These are phyloP conservation scores for Penstemon eatonii DNA, from an alignment of 257 asterid species.

Conservation along the genomic window DNA sequence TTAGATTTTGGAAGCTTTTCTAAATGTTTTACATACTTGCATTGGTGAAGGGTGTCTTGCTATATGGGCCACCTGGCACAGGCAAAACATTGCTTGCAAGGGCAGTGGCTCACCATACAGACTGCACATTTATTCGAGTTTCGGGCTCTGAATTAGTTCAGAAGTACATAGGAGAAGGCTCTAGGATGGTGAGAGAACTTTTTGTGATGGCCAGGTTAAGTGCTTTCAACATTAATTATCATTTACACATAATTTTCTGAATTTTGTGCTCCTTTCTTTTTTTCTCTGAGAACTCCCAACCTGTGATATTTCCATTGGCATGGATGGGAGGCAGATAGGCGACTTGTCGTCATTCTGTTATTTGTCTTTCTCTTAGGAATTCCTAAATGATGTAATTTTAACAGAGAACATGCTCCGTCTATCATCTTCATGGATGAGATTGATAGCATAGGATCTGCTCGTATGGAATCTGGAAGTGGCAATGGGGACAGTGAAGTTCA, in stretches of 20 bases:
- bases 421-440: conserved; percentile 95
- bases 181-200: conserved; percentile 95
- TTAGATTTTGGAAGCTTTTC: conserved; percentile 6
- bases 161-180: conserved; percentile 62
- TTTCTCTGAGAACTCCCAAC: too few species aligned
- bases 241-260: neutral
- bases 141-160: conserved; percentile 64
- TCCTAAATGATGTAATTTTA: conserved; percentile 16
- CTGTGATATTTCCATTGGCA: neutral
- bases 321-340: neutral
- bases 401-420: conserved; percentile 92
- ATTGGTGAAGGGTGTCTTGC: conserved; percentile 53
- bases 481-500: conserved; percentile 95
- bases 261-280: neutral
- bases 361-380: neutral
- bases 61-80: conserved; percentile 69
- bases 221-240: conserved; percentile 6
- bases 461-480: conserved; percentile 95
- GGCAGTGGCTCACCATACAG: conserved; percentile 70
- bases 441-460: conserved; percentile 89
- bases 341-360: neutral
- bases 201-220: conserved; percentile 94
- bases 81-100: conserved; percentile 66
- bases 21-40: conserved; percentile 22
- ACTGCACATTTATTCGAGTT: conserved; percentile 60